phyloP scores from a whole-genome alignment of 2,329 filamentous ascomycete species.

The Pezizomycotina sp. region DNA sequence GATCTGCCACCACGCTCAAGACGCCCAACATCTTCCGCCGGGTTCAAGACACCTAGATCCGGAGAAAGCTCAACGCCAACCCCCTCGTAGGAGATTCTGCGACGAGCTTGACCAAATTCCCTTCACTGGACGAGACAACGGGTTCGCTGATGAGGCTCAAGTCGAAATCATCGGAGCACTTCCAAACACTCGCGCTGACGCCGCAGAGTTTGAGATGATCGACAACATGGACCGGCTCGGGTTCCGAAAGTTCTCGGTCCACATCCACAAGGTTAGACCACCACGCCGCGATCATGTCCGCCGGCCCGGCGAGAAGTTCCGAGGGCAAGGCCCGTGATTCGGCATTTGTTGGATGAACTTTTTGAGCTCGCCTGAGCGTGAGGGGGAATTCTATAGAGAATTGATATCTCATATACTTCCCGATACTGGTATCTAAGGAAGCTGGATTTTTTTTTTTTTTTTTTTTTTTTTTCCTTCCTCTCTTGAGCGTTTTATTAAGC shows the following conservation, averaged over 20 bases:
- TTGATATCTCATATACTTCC: no score
- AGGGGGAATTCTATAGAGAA: no score
- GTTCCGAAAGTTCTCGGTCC: conserved; percentile 51
- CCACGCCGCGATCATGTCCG: conserved; percentile 80
- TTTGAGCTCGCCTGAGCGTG: no score
- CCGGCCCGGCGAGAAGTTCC: conserved; percentile 44
- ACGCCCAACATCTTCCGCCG: conserved; percentile 51
- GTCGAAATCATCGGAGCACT: no score
- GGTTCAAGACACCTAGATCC: conserved; percentile 21
- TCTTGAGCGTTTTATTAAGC: no score
- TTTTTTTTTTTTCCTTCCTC: no score
- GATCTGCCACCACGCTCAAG: conserved; percentile 50
- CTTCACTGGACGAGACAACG: conserved; percentile 22
- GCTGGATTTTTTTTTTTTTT: no score
- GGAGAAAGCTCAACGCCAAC: background rate
- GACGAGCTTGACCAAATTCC: conserved; percentile 9
- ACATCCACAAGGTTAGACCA: conserved; percentile 62
- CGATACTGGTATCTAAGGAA: no score
- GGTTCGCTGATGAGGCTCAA: conserved; percentile 27
- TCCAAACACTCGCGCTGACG: conserved; percentile 60
- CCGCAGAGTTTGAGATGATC: conserved; percentile 75
- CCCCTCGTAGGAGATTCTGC: conserved; percentile 9
- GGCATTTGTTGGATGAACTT: conserved; percentile 62
- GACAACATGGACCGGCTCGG: conserved; percentile 51
- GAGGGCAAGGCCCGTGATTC: conserved; percentile 64